phyloP scores from a whole-genome alignment of 345 rosid species.

The Populus pruinosa region DNA sequence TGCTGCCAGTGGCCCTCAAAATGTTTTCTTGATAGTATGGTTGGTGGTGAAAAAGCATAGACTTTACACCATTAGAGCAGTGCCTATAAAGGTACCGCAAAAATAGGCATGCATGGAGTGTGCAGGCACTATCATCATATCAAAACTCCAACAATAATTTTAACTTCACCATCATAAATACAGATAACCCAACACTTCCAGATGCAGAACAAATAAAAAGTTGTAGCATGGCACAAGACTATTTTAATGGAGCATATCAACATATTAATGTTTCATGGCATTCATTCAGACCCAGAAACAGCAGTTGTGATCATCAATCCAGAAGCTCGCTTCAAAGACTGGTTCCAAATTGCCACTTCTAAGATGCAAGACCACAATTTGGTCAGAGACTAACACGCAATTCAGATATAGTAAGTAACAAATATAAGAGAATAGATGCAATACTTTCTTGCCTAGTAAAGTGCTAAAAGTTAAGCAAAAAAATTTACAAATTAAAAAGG shows the following conservation, averaged over 20 bases:
- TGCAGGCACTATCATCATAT: neutral
- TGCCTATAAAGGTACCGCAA: neutral
- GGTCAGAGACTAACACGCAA: neutral
- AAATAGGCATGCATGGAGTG: neutral
- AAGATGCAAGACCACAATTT: neutral
- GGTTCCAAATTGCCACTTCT: neutral
- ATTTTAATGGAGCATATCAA: neutral
- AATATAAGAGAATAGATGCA: neutral
- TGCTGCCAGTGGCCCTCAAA: neutral
- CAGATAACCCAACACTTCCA: neutral
- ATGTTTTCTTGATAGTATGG: neutral
- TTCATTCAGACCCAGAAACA: neutral
- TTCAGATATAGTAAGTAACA: neutral
- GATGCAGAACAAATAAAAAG: no score
- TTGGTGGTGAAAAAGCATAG: neutral
- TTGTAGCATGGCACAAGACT: neutral
- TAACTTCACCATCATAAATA: neutral
- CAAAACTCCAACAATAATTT: neutral
- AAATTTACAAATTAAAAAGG: neutral
- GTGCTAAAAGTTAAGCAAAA: neutral
- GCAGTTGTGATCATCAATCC: neutral
- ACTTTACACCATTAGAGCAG: neutral
- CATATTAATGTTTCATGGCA: neutral
- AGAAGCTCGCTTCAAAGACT: neutral
- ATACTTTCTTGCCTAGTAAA: conserved; percentile 4